Conservation (phyloP, 2,329 filamentous ascomycete species). For the Fusarium sp. region DNA sequence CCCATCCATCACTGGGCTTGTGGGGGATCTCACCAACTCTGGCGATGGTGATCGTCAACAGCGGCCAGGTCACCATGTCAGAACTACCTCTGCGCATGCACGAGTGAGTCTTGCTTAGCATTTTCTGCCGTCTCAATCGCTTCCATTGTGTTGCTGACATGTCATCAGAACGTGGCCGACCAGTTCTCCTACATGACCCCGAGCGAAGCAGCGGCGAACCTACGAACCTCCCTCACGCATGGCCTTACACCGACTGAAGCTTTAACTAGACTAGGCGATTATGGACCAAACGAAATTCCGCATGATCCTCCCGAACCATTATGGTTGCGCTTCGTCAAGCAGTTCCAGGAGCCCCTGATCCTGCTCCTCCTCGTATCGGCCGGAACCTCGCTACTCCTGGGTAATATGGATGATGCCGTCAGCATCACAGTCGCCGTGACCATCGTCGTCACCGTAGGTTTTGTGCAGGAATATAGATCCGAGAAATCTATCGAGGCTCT, state of each 20-base stretch:
- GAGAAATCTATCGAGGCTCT: slow-evolving; percentile 97
- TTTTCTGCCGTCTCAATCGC: neutral
- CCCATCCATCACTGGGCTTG: slow-evolving; percentile 48
- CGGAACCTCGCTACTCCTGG: slow-evolving; percentile 87
- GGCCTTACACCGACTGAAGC: slow-evolving; percentile 87
- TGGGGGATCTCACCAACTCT: slow-evolving; percentile 42
- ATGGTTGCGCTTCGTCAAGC: slow-evolving; percentile 94
- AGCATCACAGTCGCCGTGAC: slow-evolving; percentile 97
- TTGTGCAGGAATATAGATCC: slow-evolving; percentile 96
- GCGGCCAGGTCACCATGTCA: slow-evolving; percentile 52
- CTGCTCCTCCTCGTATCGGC: slow-evolving; percentile 91
- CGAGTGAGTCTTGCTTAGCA: slow-evolving; percentile 54
- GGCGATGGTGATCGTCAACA: slow-evolving; percentile 42
- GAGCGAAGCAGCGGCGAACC: slow-evolving; percentile 79
- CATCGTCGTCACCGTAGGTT: slow-evolving; percentile 95
- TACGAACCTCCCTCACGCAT: slow-evolving; percentile 85
- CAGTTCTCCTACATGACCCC: slow-evolving; percentile 77
- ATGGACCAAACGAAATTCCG: slow-evolving; percentile 94
- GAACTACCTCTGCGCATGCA: slow-evolving; percentile 67
- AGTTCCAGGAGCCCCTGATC: slow-evolving; percentile 97
- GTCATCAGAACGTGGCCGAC: slow-evolving; percentile 64
- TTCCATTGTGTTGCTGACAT: slow-evolving; percentile 23
- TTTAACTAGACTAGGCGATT: slow-evolving; percentile 78
- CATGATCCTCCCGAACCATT: slow-evolving; percentile 93
- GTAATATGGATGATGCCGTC: slow-evolving; percentile 93